Evolutionary conservation across 306 rosid species (phyloP).

Genomic region (Senna siamea): DNA sequence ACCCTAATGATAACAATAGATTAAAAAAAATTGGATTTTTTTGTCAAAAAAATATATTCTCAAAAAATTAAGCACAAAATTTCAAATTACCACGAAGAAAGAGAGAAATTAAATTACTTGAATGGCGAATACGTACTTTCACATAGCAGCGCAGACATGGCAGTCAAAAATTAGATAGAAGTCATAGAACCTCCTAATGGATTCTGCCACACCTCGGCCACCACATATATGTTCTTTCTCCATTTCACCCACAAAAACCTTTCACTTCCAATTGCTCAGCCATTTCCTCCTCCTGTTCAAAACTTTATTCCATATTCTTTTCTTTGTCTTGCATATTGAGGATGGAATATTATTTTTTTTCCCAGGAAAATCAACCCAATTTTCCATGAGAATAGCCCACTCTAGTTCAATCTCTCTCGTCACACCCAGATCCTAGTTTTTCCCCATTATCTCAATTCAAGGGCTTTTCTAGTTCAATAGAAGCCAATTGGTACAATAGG

Average conservation of each 20-base stretch:
- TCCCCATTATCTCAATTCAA: constrained; percentile 33
- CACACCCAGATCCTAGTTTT: constrained; percentile 47
- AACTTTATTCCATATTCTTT: constrained; percentile 47
- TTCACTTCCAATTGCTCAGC: constrained; percentile 23
- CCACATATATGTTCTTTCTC: constrained; percentile 19
- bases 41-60: too few species aligned
- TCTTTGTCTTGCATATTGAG: constrained; percentile 43
- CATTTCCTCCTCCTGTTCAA: constrained; percentile 7
- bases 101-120: background rate
- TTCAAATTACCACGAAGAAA: too few species aligned
- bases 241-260: constrained; percentile 25
- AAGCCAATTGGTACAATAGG: too few species aligned
- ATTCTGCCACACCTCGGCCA: constrained; percentile 16
- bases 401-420: constrained; percentile 28
- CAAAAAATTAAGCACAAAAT: too few species aligned
- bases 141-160: background rate
- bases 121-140: constrained; percentile 37
- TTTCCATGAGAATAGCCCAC: constrained; percentile 24
- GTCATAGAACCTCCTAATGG: too few species aligned
- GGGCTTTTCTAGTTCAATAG: too few species aligned
- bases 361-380: constrained; percentile 10
- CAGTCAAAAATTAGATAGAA: constrained; percentile 48
- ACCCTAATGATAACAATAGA: too few species aligned
- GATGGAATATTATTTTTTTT: constrained; percentile 13
- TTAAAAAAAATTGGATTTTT: too few species aligned